Evolutionary conservation across 2,329 filamentous ascomycete species (phyloP).

Genomic region (Monosporascus cannonballus): DNA sequence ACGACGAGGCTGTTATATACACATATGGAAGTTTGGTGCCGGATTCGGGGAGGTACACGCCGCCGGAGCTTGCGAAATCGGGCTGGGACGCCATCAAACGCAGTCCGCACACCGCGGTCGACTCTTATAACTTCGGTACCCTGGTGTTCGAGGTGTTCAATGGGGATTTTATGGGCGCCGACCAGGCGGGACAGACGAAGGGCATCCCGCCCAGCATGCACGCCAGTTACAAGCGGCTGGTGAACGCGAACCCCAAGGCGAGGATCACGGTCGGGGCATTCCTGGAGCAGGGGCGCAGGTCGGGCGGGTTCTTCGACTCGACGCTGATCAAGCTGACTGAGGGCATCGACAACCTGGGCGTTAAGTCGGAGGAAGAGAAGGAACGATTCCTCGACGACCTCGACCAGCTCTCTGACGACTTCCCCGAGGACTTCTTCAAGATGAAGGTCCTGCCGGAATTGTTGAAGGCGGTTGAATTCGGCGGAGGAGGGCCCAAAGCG

Average conservation of each 20-base stretch:
- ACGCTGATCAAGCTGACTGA: conserved; percentile 88
- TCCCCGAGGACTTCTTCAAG: conserved; percentile 96
- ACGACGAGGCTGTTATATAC: conserved; percentile 92
- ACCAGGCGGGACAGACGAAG: conserved; percentile 81
- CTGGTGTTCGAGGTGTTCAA: conserved; percentile 91
- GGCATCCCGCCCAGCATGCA: conserved; percentile 85
- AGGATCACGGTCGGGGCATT: conserved; percentile 80
- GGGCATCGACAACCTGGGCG: conserved; percentile 83
- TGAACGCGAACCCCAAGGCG: conserved; percentile 84
- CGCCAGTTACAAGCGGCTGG: conserved; percentile 80
- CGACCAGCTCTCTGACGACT: conserved; percentile 82
- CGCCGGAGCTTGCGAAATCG: conserved; percentile 76
- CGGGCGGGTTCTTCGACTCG: conserved; percentile 86
- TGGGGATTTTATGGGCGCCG: conserved; percentile 66
- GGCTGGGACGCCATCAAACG: conserved; percentile 93
- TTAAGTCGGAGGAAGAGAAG: conserved; percentile 79
- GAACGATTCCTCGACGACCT: conserved; percentile 85
- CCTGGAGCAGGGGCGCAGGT: conserved; percentile 78
- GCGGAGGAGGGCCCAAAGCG: conserved; percentile 88
- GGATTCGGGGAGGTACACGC: conserved; percentile 75
- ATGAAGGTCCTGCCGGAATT: conserved; percentile 93
- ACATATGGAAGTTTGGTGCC: conserved; percentile 84
- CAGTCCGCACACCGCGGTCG: conserved; percentile 72
- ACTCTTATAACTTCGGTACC: conserved; percentile 81
- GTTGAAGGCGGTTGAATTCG: conserved; percentile 98